Conservation (phyloP, 148 eudicot genomes). For the Rhododendron molle region DNA sequence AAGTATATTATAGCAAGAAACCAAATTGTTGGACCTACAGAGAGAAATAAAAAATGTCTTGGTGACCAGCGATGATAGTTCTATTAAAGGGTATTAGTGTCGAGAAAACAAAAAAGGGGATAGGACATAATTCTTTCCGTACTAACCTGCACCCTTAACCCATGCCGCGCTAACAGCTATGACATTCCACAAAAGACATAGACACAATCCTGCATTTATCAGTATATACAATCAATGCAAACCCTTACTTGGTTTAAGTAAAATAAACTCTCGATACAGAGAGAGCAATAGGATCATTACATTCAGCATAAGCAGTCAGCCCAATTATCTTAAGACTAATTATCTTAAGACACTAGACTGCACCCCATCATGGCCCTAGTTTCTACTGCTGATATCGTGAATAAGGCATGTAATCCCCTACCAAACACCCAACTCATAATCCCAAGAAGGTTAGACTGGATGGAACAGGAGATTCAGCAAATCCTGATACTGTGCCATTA, state of each 20-base stretch:
- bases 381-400: neutral
- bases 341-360: neutral
- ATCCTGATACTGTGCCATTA: neutral
- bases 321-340: neutral
- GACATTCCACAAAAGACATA: conserved; percentile 78
- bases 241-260: neutral
- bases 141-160: conserved; percentile 69
- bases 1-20: conserved; percentile 76
- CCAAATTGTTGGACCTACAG: conserved; percentile 70
- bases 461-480: neutral
- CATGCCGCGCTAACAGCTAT: conserved; percentile 71
- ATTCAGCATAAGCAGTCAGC: neutral
- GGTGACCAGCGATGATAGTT: neutral
- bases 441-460: neutral
- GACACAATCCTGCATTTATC: conserved; percentile 44
- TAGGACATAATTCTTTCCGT: neutral
- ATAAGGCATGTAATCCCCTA: neutral
- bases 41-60: neutral
- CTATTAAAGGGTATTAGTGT: neutral
- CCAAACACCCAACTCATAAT: neutral
- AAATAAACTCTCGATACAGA: neutral
- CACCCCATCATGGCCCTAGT: neutral
- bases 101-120: neutral
- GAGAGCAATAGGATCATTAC: neutral
- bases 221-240: neutral